Evolutionary conservation across 2,329 filamentous ascomycete genomes (phyloP), one percentile per base, ranked within the genome.

Genomic region (Fusarium nodosum): DNA sequence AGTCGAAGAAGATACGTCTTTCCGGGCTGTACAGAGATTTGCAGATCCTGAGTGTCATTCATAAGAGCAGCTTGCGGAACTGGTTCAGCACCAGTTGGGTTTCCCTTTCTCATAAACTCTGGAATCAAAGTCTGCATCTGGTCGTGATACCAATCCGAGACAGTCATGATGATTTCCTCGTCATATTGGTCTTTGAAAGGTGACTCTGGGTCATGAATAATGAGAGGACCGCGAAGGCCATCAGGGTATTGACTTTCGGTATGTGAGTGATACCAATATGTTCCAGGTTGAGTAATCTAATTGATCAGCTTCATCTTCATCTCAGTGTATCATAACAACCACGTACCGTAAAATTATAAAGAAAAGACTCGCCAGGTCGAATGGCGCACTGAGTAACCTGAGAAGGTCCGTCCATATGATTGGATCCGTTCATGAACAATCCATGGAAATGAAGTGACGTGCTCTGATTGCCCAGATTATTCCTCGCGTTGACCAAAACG

Each of bases 231-330:
- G 20, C 90, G 83, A 7, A 92, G 82, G 6, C 91, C 91, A 74
- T 93, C 91, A 0, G 90, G 90, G 64, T 93, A 93, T 75, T 92
- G 90, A 22, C 86, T 88, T 62, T 85, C 83, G 12, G 84, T 84
- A 73, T 93, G 91, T 4, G 89, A 91, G 75, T 93, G 91, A 68
- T 94, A 94, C 92, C 91, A 94, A 77, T 92, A 94, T 0, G 91
- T 92, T 31, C 91, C 91, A 0, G 89, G 85, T 81, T 93, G 90
- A 53, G 87, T 77, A 41, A 86, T 79, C 90, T 85, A 15, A 0
- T 6, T 22, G 7, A 18, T 54, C 16, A 58, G 63, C 28, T 28
- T 62, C 4, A 22, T n/a, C 2, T 3, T 42, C 45, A 33, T 20
- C 2, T 9, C 3, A 24, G 20, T n/a, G 0, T 0, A 26, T 2